These are phyloP conservation scores for Calonectria henricotiae DNA, from an alignment of 2,329 filamentous ascomycete genomes.

Conservation along the genomic window DNA sequence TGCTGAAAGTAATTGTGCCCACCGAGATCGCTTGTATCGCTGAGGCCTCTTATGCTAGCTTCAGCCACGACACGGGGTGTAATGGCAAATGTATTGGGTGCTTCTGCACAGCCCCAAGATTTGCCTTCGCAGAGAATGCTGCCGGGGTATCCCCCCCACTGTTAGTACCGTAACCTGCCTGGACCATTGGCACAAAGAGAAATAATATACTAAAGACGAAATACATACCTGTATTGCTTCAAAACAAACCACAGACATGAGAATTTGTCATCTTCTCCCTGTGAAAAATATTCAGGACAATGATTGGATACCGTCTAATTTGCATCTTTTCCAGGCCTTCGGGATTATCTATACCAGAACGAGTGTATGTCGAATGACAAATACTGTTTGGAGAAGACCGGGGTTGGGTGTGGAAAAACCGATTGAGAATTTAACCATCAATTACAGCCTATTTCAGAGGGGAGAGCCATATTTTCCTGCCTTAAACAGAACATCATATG, in stretches of 20 bases:
- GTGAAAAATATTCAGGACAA: background rate
- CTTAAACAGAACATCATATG: background rate
- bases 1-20: too few relatives aligned
- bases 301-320: background rate
- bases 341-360: background rate
- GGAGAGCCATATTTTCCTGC: background rate
- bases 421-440: too few relatives aligned
- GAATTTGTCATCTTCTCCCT: too few relatives aligned
- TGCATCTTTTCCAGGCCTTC: background rate
- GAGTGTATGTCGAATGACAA: background rate
- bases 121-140: background rate
- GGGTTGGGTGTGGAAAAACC: too few relatives aligned
- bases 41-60: background rate
- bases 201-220: background rate
- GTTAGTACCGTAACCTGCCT: conserved; percentile 1
- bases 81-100: conserved; percentile 7
- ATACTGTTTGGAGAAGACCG: background rate
- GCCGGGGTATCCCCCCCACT: background rate
- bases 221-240: conserved; percentile 5
- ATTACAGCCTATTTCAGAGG: too few relatives aligned
- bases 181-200: background rate
- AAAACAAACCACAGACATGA: background rate
- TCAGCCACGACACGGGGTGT: background rate
- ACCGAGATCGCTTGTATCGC: background rate
- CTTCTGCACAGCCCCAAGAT: background rate